Evolutionary conservation across 371 early-diverging fungal genomes (phyloP).

Genomic region (Mucor piriformis): DNA sequence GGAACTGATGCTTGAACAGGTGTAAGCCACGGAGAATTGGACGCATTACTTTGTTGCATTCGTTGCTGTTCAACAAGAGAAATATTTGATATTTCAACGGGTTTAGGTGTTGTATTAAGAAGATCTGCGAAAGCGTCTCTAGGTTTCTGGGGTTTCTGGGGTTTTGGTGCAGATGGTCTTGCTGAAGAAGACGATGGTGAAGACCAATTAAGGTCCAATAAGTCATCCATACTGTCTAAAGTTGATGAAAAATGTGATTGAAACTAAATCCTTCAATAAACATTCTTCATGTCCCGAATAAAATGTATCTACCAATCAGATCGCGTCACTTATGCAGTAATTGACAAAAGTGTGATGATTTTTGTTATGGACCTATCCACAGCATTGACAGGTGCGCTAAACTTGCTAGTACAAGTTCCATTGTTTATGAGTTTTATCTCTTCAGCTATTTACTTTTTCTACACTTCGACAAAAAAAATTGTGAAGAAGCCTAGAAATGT

Average conservation of each 20-base stretch:
- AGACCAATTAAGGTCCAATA: slow-evolving; percentile 45
- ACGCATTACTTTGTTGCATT: slow-evolving; percentile 9
- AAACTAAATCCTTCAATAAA: too few relatives aligned
- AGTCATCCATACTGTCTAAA: slow-evolving; percentile 35
- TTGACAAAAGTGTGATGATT: too few relatives aligned
- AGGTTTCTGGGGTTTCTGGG: slow-evolving; percentile 19
- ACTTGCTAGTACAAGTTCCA: too few relatives aligned
- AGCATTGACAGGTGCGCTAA: too few relatives aligned
- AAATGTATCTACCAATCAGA: too few relatives aligned
- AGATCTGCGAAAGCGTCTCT: slow-evolving; percentile 47
- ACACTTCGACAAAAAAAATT: too few relatives aligned
- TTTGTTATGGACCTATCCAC: too few relatives aligned
- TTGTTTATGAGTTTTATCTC: too few relatives aligned
- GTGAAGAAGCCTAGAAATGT: too few relatives aligned
- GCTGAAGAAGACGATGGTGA: slow-evolving; percentile 2
- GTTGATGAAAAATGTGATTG: too few relatives aligned
- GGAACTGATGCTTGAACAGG: background rate
- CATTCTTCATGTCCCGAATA: too few relatives aligned
- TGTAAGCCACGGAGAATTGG: slow-evolving; percentile 7
- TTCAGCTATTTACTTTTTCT: too few relatives aligned
- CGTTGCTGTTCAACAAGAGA: slow-evolving; percentile 31
- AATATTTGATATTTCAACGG: slow-evolving; percentile 16
- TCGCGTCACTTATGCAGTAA: background rate
- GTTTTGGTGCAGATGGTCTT: slow-evolving; percentile 14
- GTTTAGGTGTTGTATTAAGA: slow-evolving; percentile 24